phyloP scores from a whole-genome alignment of 805 yeast genomes.

The Saturnispora gosingensis region DNA sequence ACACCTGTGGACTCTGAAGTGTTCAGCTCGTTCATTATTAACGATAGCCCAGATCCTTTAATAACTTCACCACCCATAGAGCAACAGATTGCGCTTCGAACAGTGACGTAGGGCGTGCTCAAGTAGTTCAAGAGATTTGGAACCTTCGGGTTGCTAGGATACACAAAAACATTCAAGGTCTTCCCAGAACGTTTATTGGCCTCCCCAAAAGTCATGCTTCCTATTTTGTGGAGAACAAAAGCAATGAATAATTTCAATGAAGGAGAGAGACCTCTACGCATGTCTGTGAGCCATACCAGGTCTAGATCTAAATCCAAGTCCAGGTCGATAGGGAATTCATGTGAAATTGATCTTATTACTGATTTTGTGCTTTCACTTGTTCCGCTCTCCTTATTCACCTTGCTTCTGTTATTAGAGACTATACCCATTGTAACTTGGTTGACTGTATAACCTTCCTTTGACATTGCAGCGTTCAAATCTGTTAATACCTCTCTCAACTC shows the following conservation, averaged over 20 bases:
- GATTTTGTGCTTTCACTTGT: background rate
- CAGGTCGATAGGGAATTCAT: background rate
- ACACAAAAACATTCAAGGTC: conserved; percentile 74
- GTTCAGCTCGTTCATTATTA: conserved; percentile 1
- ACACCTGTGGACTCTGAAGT: background rate
- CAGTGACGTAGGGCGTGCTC: conserved; percentile 85
- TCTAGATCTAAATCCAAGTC: conserved; percentile 7
- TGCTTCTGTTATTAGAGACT: conserved; percentile 22
- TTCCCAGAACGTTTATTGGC: conserved; percentile 74
- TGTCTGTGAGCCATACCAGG: conserved; percentile 10
- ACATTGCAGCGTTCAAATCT: conserved; percentile 26
- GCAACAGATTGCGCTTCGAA: conserved; percentile 85
- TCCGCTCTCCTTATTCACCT: conserved; percentile 22
- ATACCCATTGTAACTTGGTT: conserved; percentile 27
- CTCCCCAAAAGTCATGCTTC: conserved; percentile 87
- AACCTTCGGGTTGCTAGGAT: conserved; percentile 62
- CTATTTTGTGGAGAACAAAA: conserved; percentile 67
- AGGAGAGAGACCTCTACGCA: conserved; percentile 63
- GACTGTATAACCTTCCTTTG: conserved; percentile 31
- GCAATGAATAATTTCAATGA: conserved; percentile 73
- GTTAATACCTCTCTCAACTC: conserved; percentile 43
- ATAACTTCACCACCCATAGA: conserved; percentile 64
- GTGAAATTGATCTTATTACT: background rate
- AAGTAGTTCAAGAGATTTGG: conserved; percentile 78
- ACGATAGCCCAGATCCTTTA: conserved; percentile 30